Conservation (phyloP, 768 basidiomycete genomes). For the Tephrocybe sp. region DNA sequence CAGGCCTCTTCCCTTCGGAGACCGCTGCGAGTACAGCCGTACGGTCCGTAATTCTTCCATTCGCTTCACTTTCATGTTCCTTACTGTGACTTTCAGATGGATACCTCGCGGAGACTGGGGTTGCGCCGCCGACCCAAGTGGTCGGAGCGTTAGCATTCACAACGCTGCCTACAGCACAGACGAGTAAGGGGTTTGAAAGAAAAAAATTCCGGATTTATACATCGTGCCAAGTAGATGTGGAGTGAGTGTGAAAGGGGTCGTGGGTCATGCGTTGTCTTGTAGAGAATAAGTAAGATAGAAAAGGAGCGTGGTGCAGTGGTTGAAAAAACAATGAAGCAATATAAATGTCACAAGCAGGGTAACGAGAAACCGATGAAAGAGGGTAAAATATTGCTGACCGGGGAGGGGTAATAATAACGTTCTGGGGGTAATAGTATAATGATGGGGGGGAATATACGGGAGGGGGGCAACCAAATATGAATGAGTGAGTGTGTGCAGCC, state of each 20-base stretch:
- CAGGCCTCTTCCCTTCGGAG: conserved; percentile 81
- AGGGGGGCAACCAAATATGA: conserved; percentile 3
- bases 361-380: conserved; percentile 9
- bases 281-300: conserved; percentile 17
- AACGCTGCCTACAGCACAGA: conserved; percentile 75
- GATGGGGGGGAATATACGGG: conserved; percentile 16
- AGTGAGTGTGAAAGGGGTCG: conserved; percentile 18
- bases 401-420: conserved; percentile 17
- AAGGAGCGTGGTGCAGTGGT: conserved; percentile 18
- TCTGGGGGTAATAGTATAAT: conserved; percentile 19
- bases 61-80: conserved; percentile 3
- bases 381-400: conserved; percentile 19
- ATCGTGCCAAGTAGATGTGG: conserved; percentile 27
- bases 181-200: conserved; percentile 24
- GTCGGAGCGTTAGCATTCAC: conserved; percentile 94
- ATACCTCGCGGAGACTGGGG: conserved; percentile 97
- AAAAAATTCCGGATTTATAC: conserved; percentile 18
- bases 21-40: conserved; percentile 91
- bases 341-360: conserved; percentile 18
- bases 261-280: conserved; percentile 16
- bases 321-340: conserved; percentile 20
- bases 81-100: conserved; percentile 55
- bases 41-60: conserved; percentile 49
- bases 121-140: conserved; percentile 91
- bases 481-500: no score